Conservation (phyloP, 2,329 filamentous ascomycete species). For the Dichotomopilus funicola region DNA sequence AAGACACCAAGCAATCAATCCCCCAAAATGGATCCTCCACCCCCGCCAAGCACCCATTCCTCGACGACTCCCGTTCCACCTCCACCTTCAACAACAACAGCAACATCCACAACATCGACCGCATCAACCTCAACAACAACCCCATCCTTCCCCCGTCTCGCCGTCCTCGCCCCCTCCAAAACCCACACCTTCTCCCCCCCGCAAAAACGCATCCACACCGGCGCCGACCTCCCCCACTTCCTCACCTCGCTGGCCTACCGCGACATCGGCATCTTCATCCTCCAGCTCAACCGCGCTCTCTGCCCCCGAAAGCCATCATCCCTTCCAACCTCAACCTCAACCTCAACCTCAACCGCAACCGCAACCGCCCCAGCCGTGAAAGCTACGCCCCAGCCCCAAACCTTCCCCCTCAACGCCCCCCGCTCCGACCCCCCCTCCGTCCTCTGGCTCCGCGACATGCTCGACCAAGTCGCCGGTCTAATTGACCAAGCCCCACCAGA, state of each 20-base stretch:
- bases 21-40: slow-evolving; percentile 10
- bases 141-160: slow-evolving; percentile 32
- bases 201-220: slow-evolving; percentile 76
- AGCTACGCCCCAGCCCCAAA: background rate
- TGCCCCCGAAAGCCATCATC: slow-evolving; percentile 54
- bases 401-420: slow-evolving; percentile 18
- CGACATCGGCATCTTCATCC: slow-evolving; percentile 78
- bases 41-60: background rate
- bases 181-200: slow-evolving; percentile 60
- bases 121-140: slow-evolving; percentile 19
- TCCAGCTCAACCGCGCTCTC: slow-evolving; percentile 84
- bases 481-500: slow-evolving; percentile 78
- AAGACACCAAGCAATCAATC: background rate
- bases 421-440: slow-evolving; percentile 51
- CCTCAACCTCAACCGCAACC: too few relatives aligned
- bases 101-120: slow-evolving; percentile 5
- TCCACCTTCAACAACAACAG: slow-evolving; percentile 13
- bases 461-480: slow-evolving; percentile 59
- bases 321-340: too few relatives aligned
- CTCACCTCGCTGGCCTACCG: slow-evolving; percentile 75
- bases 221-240: slow-evolving; percentile 73
- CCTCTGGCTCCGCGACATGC: slow-evolving; percentile 56
- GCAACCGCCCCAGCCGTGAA: too few relatives aligned
- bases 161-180: slow-evolving; percentile 40
- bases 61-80: background rate